Conservation (phyloP, 2,329 filamentous ascomycete species). For the Hymenoscyphus scutula region DNA sequence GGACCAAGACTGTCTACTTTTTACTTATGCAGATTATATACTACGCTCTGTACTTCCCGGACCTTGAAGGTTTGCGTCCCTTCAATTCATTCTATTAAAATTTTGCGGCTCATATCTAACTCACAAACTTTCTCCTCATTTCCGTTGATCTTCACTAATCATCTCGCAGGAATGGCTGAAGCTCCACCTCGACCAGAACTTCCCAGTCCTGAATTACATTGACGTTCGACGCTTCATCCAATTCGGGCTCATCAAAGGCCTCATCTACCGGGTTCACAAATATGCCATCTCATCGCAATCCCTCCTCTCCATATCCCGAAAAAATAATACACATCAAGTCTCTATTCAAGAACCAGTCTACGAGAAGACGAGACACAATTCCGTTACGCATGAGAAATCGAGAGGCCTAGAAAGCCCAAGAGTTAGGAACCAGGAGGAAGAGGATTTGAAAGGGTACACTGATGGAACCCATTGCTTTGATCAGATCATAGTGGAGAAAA, state of each 20-base stretch:
- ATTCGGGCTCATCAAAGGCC: constrained; percentile 93
- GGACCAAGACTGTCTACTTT: constrained; percentile 49
- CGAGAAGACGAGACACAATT: constrained; percentile 32
- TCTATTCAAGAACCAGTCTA: background rate
- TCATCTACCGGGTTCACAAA: constrained; percentile 89
- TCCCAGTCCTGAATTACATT: constrained; percentile 68
- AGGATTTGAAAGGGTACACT: constrained; percentile 60
- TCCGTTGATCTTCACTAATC: background rate
- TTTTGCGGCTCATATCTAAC: background rate
- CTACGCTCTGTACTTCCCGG: constrained; percentile 76
- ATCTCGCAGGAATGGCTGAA: constrained; percentile 67
- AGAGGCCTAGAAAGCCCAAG: constrained; percentile 23
- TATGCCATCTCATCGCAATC: constrained; percentile 73
- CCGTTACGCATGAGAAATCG: constrained; percentile 27
- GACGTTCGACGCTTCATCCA: constrained; percentile 91
- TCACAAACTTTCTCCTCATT: background rate
- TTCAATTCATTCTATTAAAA: no score
- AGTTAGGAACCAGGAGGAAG: constrained; percentile 43
- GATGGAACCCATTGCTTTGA: constrained; percentile 78
- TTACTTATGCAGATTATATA: constrained; percentile 79
- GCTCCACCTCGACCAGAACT: constrained; percentile 63
- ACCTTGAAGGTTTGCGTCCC: constrained; percentile 55
- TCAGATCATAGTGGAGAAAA: constrained; percentile 76
- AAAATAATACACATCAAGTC: background rate
- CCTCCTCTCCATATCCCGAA: constrained; percentile 35